A percentile compares a stretch with the other conserved stretches of the same genome.
phyloP scores from a whole-genome alignment of 495 filamentous ascomycete genomes.

The Talaromyces adpressus region DNA sequence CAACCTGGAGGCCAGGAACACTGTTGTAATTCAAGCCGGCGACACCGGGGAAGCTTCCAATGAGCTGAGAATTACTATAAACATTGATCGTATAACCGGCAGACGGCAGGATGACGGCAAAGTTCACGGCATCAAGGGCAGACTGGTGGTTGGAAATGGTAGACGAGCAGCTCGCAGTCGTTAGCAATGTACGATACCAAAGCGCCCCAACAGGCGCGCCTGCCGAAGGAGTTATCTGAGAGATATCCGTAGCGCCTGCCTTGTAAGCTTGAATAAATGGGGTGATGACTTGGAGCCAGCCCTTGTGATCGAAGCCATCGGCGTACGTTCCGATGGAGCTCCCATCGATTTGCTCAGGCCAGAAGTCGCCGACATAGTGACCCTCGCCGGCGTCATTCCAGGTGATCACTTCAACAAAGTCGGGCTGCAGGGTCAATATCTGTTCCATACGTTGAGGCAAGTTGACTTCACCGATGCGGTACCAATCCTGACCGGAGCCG shows the following conservation, averaged over 20 bases:
- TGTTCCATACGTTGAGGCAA: conserved; percentile 24
- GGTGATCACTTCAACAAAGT: conserved; percentile 24
- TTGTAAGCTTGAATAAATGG: conserved; percentile 31
- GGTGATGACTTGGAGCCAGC: conserved; percentile 22
- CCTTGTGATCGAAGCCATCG: conserved; percentile 18
- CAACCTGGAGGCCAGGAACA: background rate
- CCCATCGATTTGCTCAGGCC: conserved; percentile 21
- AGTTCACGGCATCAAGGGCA: conserved; percentile 9
- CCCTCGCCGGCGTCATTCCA: conserved; percentile 38
- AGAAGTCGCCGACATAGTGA: conserved; percentile 39
- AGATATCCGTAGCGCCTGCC: conserved; percentile 12
- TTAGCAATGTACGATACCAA: conserved; percentile 15
- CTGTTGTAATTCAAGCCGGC: conserved; percentile 9
- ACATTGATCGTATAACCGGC: conserved; percentile 8
- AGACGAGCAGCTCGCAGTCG: conserved; percentile 3
- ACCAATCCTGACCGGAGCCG: conserved; percentile 23
- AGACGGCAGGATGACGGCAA: conserved; percentile 11
- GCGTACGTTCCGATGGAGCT: background rate
- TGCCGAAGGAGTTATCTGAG: background rate
- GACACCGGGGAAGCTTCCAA: conserved; percentile 3
- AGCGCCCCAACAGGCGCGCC: conserved; percentile 7
- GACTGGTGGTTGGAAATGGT: conserved; percentile 7
- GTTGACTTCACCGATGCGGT: conserved; percentile 34
- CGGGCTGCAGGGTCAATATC: conserved; percentile 17
- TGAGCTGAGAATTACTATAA: conserved; percentile 7